Evolutionary conservation across 495 filamentous ascomycete genomes (phyloP), one percentile per base, ranked within the genome.

Genomic region (Lepraria neglecta): DNA sequence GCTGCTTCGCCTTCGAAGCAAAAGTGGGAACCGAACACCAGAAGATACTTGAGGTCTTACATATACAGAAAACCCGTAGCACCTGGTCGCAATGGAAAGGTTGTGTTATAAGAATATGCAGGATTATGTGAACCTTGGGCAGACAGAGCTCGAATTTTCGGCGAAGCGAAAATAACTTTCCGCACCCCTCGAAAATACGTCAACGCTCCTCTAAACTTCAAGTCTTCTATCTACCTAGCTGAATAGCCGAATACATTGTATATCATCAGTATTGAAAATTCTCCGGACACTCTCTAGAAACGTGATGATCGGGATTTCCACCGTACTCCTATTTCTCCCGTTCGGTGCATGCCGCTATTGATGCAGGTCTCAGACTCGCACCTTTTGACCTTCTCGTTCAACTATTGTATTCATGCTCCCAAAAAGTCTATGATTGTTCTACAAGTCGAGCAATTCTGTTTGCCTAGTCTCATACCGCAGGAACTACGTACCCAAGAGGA

Each of bases 101-200:
- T 12, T 4, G 31, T 21, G 21, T 33, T 15, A 53, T 53, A 15
- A 51, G 21, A 7, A 1, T 11, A 27, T 60, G 38, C 14, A 28
- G 17, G 45, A 47, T 40, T 9, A 14, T 5, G 51, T 6, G 30
- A 47, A 61, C 30, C 42, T 35, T 46, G 43, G n/a, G 11, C 17
- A 17, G 47, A 3, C 15, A 55, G 51, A 45, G 50, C 59, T 61
- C 52, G 51, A 61, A 61, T 56, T 61, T 56, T 61, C 35, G 51
- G 59, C 44, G 40, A 43, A 43, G 43, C 40, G n/a, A 60, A 43
- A 52, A 38, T 21, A 54, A 56, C 24, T 51, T 61, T 33, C 40
- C 43, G 40, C 51, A 42, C 24, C 58, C 46, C 17, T 44, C 27
- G 47, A 59, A 40, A 40, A 21, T 46, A 61, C 42, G 40, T 61